A percentile compares a stretch with the other conserved stretches of the same genome.
These are phyloP conservation scores for Macrophomina tecta DNA, from an alignment of 2,329 filamentous ascomycete species.

Conservation along the genomic window DNA sequence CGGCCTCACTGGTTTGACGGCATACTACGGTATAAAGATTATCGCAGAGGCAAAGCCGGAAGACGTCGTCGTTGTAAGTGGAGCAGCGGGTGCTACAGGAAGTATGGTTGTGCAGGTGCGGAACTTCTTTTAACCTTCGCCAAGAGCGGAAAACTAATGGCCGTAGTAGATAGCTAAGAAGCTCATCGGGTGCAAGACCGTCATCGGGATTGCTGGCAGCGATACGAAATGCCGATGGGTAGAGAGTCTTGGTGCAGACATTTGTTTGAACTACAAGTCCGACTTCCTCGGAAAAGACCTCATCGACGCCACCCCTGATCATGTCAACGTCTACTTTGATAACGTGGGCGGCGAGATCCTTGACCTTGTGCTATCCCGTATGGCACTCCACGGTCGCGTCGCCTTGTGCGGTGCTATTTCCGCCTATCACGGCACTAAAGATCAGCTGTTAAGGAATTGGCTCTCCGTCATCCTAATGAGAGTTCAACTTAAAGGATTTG, in stretches of 20 bases:
- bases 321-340: constrained; percentile 59
- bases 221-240: constrained; percentile 58
- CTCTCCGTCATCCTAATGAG: constrained; percentile 51
- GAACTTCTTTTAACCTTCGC: not conserved
- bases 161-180: constrained; percentile 58
- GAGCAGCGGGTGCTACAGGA: constrained; percentile 79
- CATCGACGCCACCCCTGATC: constrained; percentile 52
- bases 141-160: not conserved
- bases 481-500: constrained; percentile 61
- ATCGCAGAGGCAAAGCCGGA: constrained; percentile 71
- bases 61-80: constrained; percentile 78
- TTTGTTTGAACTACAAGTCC: constrained; percentile 62
- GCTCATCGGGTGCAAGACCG: constrained; percentile 47
- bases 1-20: constrained; percentile 67
- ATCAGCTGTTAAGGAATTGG: constrained; percentile 45
- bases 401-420: constrained; percentile 53
- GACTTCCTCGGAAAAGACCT: constrained; percentile 56
- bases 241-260: constrained; percentile 57
- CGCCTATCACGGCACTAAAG: constrained; percentile 46
- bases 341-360: constrained; percentile 58
- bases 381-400: constrained; percentile 50
- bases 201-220: constrained; percentile 60
- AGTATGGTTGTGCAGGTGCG: constrained; percentile 62
- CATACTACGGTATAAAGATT: constrained; percentile 74
- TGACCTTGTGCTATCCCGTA: constrained; percentile 52